Percentiles rank a stretch among this genome's conserved stretches.
Evolutionary conservation across 1,284 basidiomycete genomes (phyloP).

Genomic region (Lignosus rhinocerotis): DNA sequence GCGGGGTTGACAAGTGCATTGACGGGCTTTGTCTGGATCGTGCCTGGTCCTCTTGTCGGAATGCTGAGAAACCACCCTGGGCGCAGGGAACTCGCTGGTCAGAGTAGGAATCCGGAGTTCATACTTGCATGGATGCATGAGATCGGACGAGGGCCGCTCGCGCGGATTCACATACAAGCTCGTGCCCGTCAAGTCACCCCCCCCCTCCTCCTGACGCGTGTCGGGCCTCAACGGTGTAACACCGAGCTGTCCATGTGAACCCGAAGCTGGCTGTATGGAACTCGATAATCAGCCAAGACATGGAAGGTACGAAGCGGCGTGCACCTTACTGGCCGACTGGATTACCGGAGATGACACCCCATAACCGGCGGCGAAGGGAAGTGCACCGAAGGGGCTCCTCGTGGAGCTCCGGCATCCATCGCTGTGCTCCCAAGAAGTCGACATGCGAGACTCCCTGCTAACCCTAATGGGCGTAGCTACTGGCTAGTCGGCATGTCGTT

Average conservation of each 20-base stretch:
- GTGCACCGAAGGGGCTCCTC: not conserved
- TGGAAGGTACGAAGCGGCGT: not conserved
- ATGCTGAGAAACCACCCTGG: not conserved
- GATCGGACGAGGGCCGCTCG: not conserved
- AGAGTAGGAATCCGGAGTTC: not conserved
- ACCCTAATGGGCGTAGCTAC: not conserved
- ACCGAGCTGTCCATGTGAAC: not conserved
- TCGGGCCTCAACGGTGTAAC: not conserved
- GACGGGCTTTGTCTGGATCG: not conserved
- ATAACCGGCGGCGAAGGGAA: not conserved
- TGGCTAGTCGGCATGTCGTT: not conserved
- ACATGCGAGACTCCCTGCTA: not conserved
- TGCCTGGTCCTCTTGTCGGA: not conserved
- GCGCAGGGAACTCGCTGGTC: not conserved
- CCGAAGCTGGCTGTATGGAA: not conserved
- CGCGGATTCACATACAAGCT: not conserved
- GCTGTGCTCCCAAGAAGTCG: not conserved
- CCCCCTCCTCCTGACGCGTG: not conserved
- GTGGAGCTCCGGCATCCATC: conserved; percentile 1
- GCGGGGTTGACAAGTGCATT: not conserved
- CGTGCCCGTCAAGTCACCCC: not conserved
- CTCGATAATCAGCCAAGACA: not conserved
- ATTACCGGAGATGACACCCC: not conserved
- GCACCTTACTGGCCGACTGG: not conserved
- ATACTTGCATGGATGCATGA: not conserved